A percentile compares a stretch with the other conserved stretches of the same genome.
Conservation (phyloP, 768 basidiomycete genomes). For the Auricularia sp. region DNA sequence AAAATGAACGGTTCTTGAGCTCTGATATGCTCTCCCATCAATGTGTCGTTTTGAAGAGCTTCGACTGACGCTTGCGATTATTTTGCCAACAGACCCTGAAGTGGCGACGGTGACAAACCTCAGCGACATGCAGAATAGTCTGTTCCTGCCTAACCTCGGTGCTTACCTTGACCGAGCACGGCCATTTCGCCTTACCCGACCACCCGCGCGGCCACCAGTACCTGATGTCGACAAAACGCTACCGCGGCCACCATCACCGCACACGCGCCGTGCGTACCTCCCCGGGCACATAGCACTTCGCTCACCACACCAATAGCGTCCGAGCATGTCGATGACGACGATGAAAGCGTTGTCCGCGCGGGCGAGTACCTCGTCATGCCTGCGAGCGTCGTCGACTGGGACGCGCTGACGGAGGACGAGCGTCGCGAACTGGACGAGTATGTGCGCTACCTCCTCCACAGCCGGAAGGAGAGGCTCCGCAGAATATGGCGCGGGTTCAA, state of each 20-base stretch:
- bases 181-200: neutral
- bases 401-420: neutral
- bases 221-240: neutral
- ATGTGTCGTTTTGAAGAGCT: too few relatives aligned
- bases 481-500: neutral
- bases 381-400: neutral
- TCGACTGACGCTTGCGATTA: too few relatives aligned
- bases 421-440: neutral
- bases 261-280: neutral
- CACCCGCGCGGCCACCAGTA: neutral
- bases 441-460: neutral
- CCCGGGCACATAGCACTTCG: neutral
- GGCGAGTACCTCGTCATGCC: constrained; percentile 1
- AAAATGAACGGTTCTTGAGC: too few relatives aligned
- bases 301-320: neutral
- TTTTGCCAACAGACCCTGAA: neutral
- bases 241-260: neutral
- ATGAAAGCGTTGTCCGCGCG: neutral
- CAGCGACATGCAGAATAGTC: neutral
- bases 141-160: neutral
- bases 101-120: neutral
- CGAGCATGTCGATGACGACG: neutral
- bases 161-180: neutral
- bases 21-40: too few relatives aligned
- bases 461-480: neutral